Conservation (phyloP, 768 basidiomycete species). For the Kwoniella dejecticola region DNA sequence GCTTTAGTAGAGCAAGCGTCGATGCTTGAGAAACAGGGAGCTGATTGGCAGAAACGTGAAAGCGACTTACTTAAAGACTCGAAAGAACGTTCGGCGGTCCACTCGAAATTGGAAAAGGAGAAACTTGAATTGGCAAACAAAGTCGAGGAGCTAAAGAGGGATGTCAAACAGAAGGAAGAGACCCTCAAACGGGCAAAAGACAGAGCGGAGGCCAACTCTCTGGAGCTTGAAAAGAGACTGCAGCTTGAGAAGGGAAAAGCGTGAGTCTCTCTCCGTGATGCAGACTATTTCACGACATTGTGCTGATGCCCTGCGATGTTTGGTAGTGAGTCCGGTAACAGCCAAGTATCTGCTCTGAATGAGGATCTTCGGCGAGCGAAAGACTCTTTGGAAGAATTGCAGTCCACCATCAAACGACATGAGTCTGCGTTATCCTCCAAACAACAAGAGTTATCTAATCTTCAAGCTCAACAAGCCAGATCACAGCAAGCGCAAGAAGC, state of each 20-base stretch:
- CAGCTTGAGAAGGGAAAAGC: constrained; percentile 65
- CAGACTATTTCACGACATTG: too few relatives aligned
- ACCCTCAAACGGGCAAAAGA: constrained; percentile 74
- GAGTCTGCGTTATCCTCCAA: constrained; percentile 70
- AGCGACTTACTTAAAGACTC: constrained; percentile 65
- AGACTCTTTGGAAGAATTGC: constrained; percentile 74
- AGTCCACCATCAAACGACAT: constrained; percentile 76
- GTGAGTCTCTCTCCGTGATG: constrained; percentile 58
- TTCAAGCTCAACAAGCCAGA: constrained; percentile 20
- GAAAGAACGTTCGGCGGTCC: constrained; percentile 63
- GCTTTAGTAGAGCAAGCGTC: constrained; percentile 76
- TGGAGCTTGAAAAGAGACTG: constrained; percentile 73
- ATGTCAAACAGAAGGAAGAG: constrained; percentile 75
- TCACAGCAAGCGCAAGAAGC: constrained; percentile 28
- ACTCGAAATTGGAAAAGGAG: constrained; percentile 64
- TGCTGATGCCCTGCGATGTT: neutral
- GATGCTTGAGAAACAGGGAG: constrained; percentile 74
- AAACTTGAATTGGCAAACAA: constrained; percentile 67
- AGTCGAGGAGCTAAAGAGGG: constrained; percentile 69
- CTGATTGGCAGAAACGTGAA: constrained; percentile 68
- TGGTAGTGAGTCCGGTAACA: constrained; percentile 66
- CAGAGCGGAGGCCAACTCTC: constrained; percentile 66
- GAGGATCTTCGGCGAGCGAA: constrained; percentile 70
- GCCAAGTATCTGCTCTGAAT: constrained; percentile 61
- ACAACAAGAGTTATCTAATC: constrained; percentile 36